A percentile compares a stretch with the other conserved stretches of the same genome.
Conservation (phyloP, 2,329 filamentous ascomycete genomes). For the Aureobasidium sp. region DNA sequence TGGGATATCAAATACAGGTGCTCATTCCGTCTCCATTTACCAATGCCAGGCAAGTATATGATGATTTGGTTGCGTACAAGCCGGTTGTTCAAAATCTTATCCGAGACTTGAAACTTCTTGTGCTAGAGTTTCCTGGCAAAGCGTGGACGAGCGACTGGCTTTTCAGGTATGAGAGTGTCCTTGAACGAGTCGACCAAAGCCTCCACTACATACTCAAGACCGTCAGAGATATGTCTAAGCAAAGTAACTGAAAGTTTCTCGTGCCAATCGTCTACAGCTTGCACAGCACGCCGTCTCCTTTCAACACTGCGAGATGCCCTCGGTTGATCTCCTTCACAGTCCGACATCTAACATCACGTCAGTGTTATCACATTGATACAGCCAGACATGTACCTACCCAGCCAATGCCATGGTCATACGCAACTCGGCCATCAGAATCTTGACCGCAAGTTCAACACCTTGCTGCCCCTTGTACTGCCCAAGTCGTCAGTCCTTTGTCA, state of each 20-base stretch:
- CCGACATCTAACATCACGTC: background rate
- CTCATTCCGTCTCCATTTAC: background rate
- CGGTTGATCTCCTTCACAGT: slow-evolving; percentile 14
- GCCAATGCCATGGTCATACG: slow-evolving; percentile 12
- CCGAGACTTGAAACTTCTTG: background rate
- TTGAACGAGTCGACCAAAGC: background rate
- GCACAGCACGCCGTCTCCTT: slow-evolving; percentile 8
- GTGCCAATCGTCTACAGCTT: background rate
- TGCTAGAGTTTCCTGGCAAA: background rate
- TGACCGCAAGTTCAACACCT: slow-evolving; percentile 25
- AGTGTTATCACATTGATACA: background rate
- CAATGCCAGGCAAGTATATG: background rate
- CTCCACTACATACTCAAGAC: background rate
- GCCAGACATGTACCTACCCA: background rate
- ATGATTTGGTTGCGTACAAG: background rate
- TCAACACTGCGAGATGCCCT: slow-evolving; percentile 12
- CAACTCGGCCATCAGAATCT: slow-evolving; percentile 15
- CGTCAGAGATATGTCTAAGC: background rate
- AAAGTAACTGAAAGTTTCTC: no score
- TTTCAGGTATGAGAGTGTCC: no score
- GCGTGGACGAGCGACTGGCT: no score
- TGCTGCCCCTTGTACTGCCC: slow-evolving; percentile 28
- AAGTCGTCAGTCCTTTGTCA: slow-evolving; percentile 11
- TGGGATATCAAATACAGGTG: background rate
- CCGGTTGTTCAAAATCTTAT: background rate